A percentile compares a stretch with the other conserved stretches of the same genome.
phyloP scores from a whole-genome alignment of 352 stramenopile species.

The Globisporangium cederbergense region DNA sequence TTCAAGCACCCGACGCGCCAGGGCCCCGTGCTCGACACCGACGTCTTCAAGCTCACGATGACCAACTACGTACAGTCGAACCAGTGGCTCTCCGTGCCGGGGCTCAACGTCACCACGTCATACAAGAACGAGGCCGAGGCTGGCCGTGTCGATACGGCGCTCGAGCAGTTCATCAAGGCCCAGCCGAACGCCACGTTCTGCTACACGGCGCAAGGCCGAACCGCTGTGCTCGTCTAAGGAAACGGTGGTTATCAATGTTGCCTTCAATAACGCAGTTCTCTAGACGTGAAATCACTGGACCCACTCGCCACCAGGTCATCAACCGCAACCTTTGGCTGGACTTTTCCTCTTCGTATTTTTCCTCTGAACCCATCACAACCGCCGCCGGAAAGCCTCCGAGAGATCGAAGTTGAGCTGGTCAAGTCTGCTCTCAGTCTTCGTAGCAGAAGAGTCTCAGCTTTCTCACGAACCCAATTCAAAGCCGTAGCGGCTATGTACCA shows the following conservation, averaged over 20 bases:
- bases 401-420: no score
- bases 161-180: slow-evolving; percentile 20
- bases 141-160: slow-evolving; percentile 20
- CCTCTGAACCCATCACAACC: not conserved
- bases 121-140: slow-evolving; percentile 57
- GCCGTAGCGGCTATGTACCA: no score
- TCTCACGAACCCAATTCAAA: no score
- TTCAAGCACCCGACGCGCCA: slow-evolving; percentile 47
- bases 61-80: slow-evolving; percentile 60
- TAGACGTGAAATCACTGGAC: not conserved
- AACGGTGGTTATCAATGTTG: no score
- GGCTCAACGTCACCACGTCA: slow-evolving; percentile 18
- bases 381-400: not conserved
- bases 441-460: no score
- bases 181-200: slow-evolving; percentile 7
- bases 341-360: not conserved
- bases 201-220: slow-evolving; percentile 5
- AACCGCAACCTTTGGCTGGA: not conserved
- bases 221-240: slow-evolving; percentile 1
- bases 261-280: no score
- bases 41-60: slow-evolving; percentile 53
- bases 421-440: no score
- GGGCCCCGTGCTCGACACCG: slow-evolving; percentile 46
- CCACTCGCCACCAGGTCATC: not conserved
- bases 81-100: slow-evolving; percentile 39